Base-by-base conservation (phyloP, 1,284 basidiomycete species). In the Pseudozyma sp. region DNA sequence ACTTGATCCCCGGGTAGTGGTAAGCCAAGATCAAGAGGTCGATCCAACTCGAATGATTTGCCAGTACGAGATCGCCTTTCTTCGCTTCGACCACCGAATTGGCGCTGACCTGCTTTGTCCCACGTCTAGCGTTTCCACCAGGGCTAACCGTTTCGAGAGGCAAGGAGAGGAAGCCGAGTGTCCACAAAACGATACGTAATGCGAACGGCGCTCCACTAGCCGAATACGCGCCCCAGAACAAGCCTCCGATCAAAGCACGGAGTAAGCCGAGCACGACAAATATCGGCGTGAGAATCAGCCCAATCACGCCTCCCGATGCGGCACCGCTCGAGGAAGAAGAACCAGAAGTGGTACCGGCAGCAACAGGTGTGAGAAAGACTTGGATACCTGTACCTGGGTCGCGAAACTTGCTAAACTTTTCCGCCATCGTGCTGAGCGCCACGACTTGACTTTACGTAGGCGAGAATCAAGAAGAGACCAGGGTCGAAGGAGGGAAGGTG, bases 1-100 rank as follows among this genome's bases (percentile, higher is more conserved):
- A 71, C 14, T 21, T 16, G 7, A 56, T 48, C 11, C 63, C 53
- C 3, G 72, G 62, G 42, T 52, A 81, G 54, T 75, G 55, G 50
- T 78, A 78, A 0, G 78, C 42, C 9, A 85, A 71, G 50, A 79
- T 74, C 8, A 85, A 50, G 5, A 84, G 48, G 18, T 85, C 83
- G 39, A 83, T 50, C 69, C 73, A 81, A 11, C 72, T 77, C 0
- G 78, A 77, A n/a, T 75, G 77, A 42, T 85, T 85, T 7, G 77
- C 50, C 31, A 85, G 18, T 47, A 85, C 76, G 19, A 84, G 2
- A 59, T 82, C 81, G 11, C 80, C 79, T 25, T 65, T 55, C 12
- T 34, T 34, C 42, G 16, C 25, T 11, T 16, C 51, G 2, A 13
- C 39, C 21, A 55, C 9, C 34, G 9, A 13, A 5, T 1, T 16